phyloP scores from a whole-genome alignment of 2,329 filamentous ascomycete genomes.

The Aspergillus tanneri region DNA sequence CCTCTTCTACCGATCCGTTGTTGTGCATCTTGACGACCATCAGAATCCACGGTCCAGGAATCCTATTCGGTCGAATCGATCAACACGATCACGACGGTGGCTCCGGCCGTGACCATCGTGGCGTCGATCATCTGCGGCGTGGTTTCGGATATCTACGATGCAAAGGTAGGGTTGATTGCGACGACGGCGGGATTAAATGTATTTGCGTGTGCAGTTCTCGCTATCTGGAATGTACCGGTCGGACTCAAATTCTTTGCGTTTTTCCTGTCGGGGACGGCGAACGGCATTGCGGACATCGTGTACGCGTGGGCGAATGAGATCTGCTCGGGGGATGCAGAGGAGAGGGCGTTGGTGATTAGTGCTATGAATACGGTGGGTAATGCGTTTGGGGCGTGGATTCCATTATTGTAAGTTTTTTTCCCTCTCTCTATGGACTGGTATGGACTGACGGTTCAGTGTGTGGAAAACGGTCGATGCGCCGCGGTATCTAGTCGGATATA shows the following conservation, averaged over 20 bases:
- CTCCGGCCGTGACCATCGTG: conserved; percentile 1
- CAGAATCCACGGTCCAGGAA: too few relatives aligned
- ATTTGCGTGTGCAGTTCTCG: background rate
- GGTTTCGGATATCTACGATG: conserved; percentile 1
- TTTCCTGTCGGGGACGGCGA: conserved; percentile 20
- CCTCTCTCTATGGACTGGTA: background rate
- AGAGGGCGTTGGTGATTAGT: conserved; percentile 25
- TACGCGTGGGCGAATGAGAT: conserved; percentile 28
- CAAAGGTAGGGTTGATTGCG: background rate
- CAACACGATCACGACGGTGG: conserved; percentile 2
- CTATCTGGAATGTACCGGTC: conserved; percentile 1
- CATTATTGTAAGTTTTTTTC: conserved; percentile 20
- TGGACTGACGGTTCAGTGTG: conserved; percentile 12
- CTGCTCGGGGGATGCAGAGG: conserved; percentile 34
- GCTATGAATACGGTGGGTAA: conserved; percentile 34
- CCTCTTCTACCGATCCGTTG: too few relatives aligned
- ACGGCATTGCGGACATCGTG: conserved; percentile 25
- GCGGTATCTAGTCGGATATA: conserved; percentile 30
- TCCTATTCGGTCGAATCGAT: conserved; percentile 18
- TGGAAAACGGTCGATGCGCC: conserved; percentile 32
- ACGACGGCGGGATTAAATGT: background rate
- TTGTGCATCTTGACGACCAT: too few relatives aligned
- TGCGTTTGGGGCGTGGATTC: conserved; percentile 31
- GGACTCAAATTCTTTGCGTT: conserved; percentile 6
- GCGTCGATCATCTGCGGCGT: conserved; percentile 2